These are phyloP conservation scores for Aspergillus versicolor DNA, from an alignment of 2,329 filamentous ascomycete species.

Conservation along the genomic window DNA sequence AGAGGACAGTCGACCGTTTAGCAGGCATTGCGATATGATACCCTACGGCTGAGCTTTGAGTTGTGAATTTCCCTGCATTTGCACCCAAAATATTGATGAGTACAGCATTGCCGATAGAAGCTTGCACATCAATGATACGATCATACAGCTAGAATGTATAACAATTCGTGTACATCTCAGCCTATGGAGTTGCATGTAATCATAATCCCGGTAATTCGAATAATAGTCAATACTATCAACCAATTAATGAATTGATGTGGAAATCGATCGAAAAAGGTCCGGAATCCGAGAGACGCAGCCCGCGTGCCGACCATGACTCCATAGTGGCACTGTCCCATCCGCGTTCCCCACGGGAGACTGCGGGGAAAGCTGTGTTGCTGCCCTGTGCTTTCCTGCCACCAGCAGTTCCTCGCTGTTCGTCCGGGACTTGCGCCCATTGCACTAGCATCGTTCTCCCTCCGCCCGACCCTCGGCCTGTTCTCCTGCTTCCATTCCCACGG, in stretches of 20 bases:
- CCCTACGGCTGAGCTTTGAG: constrained; percentile 41
- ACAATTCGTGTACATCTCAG: not conserved
- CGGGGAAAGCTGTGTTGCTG: constrained; percentile 25
- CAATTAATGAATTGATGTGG: not conserved
- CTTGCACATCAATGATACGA: constrained; percentile 6
- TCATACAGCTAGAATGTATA: constrained; percentile 3
- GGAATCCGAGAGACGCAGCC: not conserved
- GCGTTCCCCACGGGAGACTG: constrained; percentile 14
- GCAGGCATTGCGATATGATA: constrained; percentile 46
- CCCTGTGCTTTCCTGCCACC: not conserved
- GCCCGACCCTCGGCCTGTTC: constrained; percentile 7
- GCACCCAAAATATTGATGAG: constrained; percentile 15
- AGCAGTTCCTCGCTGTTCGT: too few relatives aligned
- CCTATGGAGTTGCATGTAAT: not conserved
- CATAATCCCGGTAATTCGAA: not conserved
- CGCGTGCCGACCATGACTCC: not conserved
- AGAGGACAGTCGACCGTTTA: constrained; percentile 39
- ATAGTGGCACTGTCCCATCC: not conserved
- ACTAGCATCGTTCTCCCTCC: not conserved
- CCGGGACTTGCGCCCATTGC: too few relatives aligned
- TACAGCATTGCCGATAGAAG: constrained; percentile 13
- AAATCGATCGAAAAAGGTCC: not conserved
- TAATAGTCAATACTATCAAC: not conserved
- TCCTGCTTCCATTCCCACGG: not conserved
- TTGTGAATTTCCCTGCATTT: constrained; percentile 23